Evolutionary conservation across 306 rosid genomes (phyloP).

Genomic region (Cucumis melo): DNA sequence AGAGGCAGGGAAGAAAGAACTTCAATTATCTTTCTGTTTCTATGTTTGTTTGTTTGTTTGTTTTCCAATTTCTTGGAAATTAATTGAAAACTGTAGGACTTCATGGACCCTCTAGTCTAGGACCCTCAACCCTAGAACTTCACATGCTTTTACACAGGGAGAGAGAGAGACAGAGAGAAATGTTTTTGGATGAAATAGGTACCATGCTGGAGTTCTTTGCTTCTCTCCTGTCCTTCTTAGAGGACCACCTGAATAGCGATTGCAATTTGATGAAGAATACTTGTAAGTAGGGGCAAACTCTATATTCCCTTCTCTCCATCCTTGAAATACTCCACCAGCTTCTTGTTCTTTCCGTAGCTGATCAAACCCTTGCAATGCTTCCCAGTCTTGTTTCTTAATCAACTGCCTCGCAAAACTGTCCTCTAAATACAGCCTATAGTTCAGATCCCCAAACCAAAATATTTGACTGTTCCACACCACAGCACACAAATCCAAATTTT

Average conservation of each 20-base stretch:
- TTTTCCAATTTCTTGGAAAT: background rate
- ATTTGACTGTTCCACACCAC: constrained; percentile 59
- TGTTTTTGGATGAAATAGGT: background rate
- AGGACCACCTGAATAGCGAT: constrained; percentile 57
- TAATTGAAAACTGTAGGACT: background rate
- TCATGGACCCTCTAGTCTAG: background rate
- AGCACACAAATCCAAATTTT: background rate
- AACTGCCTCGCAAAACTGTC: constrained; percentile 60
- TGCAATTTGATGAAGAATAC: constrained; percentile 47
- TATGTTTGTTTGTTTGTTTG: background rate
- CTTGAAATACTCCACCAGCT: constrained; percentile 75
- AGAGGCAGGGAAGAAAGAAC: background rate
- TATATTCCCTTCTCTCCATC: constrained; percentile 83
- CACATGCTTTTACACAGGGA: background rate
- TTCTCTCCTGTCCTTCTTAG: constrained; percentile 64
- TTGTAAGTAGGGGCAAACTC: constrained; percentile 90
- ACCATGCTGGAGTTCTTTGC: constrained; percentile 98
- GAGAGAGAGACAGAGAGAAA: background rate
- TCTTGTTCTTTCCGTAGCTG: constrained; percentile 63
- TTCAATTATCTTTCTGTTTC: background rate
- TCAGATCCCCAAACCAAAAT: constrained; percentile 96
- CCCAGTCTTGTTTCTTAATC: constrained; percentile 72
- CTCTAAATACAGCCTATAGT: constrained; percentile 85
- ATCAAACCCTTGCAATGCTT: constrained; percentile 63
- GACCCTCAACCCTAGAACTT: background rate